Evolutionary conservation across 2,329 filamentous ascomycete species (phyloP).

Genomic region (Xylariaceae sp.): DNA sequence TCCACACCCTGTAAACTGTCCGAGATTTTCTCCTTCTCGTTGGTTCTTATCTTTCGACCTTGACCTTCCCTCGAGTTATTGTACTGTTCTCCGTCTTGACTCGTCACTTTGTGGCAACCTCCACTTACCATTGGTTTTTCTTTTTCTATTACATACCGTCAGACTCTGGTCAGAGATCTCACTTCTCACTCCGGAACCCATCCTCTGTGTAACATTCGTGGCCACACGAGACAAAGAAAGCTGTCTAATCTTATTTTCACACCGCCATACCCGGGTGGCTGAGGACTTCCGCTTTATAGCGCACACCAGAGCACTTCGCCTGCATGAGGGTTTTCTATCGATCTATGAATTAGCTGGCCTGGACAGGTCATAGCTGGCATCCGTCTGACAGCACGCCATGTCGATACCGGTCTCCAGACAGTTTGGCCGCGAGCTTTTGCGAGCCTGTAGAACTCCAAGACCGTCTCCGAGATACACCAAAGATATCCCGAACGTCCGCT

Average conservation of each 20-base stretch:
- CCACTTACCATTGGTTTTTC: too few relatives aligned
- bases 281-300: too few relatives aligned
- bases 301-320: too few relatives aligned
- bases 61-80: too few relatives aligned
- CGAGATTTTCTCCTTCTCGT: neutral
- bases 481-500: too few relatives aligned
- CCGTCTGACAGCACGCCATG: slow-evolving; percentile 7
- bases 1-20: too few relatives aligned
- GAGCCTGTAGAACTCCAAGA: slow-evolving; percentile 1
- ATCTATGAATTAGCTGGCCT: neutral
- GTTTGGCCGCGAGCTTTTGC: slow-evolving; percentile 8
- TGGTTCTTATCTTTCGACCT: neutral
- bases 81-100: neutral
- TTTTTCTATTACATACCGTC: too few relatives aligned
- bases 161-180: too few relatives aligned
- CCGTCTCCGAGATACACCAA: slow-evolving; percentile 2
- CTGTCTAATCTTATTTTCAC: slow-evolving; percentile 1
- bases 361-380: slow-evolving; percentile 1
- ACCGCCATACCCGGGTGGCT: too few relatives aligned
- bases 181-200: too few relatives aligned
- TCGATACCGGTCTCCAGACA: slow-evolving; percentile 11
- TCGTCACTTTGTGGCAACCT: neutral
- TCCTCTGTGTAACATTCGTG: too few relatives aligned
- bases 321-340: too few relatives aligned
- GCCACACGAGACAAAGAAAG: neutral